Evolutionary conservation across 257 asterid genomes (phyloP).

Genomic region (Fraxinus anomala): DNA sequence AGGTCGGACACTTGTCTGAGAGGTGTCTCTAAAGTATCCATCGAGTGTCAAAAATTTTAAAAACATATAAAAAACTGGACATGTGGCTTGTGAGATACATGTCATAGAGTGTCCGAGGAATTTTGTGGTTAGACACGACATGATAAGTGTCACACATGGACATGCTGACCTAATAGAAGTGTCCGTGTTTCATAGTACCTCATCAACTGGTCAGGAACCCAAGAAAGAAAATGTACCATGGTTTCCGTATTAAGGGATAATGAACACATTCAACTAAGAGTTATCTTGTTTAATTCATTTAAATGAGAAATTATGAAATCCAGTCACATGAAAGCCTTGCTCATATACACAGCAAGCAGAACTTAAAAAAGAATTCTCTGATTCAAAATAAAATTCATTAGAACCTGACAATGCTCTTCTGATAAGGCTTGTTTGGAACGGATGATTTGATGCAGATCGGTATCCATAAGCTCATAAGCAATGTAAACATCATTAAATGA

Average conservation of each 20-base stretch:
- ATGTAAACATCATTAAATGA: slow-evolving; percentile 35
- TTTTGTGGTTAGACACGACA: too few species aligned
- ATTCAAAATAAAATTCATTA: neutral
- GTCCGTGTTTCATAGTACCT: too few species aligned
- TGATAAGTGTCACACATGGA: too few species aligned
- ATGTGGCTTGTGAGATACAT: neutral
- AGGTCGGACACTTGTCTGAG: neutral
- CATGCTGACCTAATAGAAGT: too few species aligned
- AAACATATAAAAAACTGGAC: neutral
- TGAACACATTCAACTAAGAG: neutral
- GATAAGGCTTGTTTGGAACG: slow-evolving; percentile 32
- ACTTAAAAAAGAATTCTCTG: neutral
- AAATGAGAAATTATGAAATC: neutral
- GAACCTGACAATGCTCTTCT: slow-evolving; percentile 38
- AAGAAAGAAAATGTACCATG: neutral
- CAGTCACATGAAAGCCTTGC: neutral
- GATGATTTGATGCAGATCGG: slow-evolving; percentile 37
- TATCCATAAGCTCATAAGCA: slow-evolving; percentile 34
- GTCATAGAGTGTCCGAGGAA: neutral
- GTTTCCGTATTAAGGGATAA: neutral
- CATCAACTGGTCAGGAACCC: neutral
- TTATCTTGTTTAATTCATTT: neutral
- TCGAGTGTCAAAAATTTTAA: neutral
- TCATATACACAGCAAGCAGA: neutral
- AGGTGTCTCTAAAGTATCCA: neutral